Conservation (phyloP, 192 early-diverging fungal species). For the Backusella macrospora region DNA sequence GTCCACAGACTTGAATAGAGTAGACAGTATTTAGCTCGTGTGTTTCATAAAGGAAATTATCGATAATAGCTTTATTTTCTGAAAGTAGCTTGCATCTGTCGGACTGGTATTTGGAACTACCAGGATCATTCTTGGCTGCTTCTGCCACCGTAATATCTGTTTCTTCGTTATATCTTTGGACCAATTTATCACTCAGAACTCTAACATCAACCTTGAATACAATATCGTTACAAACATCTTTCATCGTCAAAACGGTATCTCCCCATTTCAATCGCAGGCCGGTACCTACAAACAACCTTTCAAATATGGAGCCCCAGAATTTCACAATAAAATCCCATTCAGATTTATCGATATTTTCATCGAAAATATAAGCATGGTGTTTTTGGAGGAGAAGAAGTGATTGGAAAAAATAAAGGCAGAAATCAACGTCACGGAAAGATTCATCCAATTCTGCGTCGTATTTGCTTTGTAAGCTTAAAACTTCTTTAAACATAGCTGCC, state of each 20-base stretch:
- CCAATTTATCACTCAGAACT: neutral
- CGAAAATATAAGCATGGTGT: neutral
- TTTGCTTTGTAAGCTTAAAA: neutral
- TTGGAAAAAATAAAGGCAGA: too few relatives aligned
- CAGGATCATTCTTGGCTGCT: neutral
- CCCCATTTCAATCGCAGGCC: neutral
- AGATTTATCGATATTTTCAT: slow-evolving; percentile 1
- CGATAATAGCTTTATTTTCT: neutral
- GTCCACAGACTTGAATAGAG: neutral
- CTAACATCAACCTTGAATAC: neutral
- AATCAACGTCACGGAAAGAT: neutral
- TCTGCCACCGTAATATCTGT: neutral
- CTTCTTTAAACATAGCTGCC: neutral
- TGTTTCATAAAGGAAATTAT: neutral
- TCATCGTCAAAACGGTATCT: neutral
- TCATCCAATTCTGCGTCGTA: neutral
- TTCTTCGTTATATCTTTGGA: slow-evolving; percentile 8
- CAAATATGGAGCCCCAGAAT: neutral
- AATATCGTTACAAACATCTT: neutral
- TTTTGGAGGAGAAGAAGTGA: neutral
- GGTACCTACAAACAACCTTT: neutral
- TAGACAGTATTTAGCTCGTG: neutral
- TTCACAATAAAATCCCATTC: neutral
- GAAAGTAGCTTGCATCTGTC: neutral
- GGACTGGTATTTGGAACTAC: neutral